phyloP scores from a whole-genome alignment of 805 yeast species.

The Trichomonascus vanleenenianus region DNA sequence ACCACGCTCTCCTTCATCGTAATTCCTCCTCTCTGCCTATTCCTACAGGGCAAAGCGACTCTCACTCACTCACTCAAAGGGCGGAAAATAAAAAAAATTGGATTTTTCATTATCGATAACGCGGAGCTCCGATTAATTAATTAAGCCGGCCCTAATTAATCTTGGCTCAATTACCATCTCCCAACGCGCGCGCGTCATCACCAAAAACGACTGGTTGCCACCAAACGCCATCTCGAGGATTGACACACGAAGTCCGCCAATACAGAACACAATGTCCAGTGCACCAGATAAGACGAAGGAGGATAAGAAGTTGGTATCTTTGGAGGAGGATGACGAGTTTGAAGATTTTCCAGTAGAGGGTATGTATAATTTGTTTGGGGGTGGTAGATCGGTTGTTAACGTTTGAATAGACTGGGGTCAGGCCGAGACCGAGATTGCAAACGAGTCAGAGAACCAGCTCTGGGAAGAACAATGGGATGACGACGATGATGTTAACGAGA shows the following conservation, averaged over 20 bases:
- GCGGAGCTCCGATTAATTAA: not conserved
- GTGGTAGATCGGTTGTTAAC: slow-evolving; percentile 1
- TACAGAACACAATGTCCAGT: not conserved
- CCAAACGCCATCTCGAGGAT: not conserved
- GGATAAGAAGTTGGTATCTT: slow-evolving; percentile 43
- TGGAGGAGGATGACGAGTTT: slow-evolving; percentile 95
- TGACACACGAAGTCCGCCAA: not conserved
- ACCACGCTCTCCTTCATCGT: slow-evolving; percentile 37
- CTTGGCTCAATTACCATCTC: not conserved
- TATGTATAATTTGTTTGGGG: slow-evolving; percentile 21
- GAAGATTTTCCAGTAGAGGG: slow-evolving; percentile 92
- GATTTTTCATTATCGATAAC: not conserved
- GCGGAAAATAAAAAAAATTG: not conserved
- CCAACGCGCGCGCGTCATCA: not conserved
- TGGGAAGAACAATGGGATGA: slow-evolving; percentile 99
- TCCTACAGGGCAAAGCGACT: no score
- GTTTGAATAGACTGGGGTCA: slow-evolving; percentile 59
- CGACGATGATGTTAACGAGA: slow-evolving; percentile 80
- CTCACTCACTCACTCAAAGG: not conserved
- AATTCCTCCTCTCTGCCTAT: not conserved
- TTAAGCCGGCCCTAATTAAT: no score
- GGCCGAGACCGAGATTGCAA: slow-evolving; percentile 42
- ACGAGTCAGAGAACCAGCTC: slow-evolving; percentile 40
- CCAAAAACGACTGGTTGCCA: not conserved
- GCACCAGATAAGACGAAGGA: slow-evolving; percentile 1